Evolutionary conservation across 257 asterid species (phyloP).

Genomic region (Penstemon newberryi): DNA sequence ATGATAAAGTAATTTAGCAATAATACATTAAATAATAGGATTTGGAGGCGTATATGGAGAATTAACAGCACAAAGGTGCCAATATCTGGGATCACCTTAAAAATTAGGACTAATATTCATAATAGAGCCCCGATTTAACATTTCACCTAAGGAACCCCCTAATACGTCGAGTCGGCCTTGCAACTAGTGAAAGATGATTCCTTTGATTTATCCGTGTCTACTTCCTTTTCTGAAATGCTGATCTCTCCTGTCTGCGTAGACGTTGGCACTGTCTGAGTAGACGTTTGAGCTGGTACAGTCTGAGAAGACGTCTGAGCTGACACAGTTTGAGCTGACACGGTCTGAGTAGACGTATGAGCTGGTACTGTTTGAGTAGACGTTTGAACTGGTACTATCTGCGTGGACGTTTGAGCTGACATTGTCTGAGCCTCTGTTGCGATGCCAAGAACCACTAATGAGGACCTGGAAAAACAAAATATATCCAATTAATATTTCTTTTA

Average conservation of each 20-base stretch:
- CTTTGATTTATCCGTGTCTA: slow-evolving; percentile 55
- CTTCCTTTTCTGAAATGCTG: slow-evolving; percentile 56
- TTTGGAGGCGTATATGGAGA: too few species aligned
- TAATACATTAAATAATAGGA: too few species aligned
- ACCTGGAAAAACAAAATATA: slow-evolving; percentile 40
- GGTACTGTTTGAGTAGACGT: slow-evolving; percentile 22
- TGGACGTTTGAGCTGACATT: slow-evolving; percentile 37
- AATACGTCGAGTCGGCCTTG: too few species aligned
- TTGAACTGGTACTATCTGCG: slow-evolving; percentile 38
- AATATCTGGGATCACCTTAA: too few species aligned
- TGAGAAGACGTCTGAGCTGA: background rate
- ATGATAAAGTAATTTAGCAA: too few species aligned
- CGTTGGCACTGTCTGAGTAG: slow-evolving; percentile 4
- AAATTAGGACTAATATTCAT: too few species aligned
- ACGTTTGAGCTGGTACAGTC: slow-evolving; percentile 4
- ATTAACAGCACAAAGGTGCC: too few species aligned
- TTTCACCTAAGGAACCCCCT: too few species aligned
- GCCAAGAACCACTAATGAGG: slow-evolving; percentile 76
- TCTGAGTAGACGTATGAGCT: background rate
- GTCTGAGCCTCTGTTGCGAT: slow-evolving; percentile 49
- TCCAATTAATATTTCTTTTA: background rate
- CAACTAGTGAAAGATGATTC: slow-evolving; percentile 52
- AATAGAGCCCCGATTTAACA: too few species aligned
- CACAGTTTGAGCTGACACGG: background rate
- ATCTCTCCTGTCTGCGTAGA: slow-evolving; percentile 49